Evolutionary conservation across 2,329 filamentous ascomycete genomes (phyloP).

Genomic region (Fusarium luffae): DNA sequence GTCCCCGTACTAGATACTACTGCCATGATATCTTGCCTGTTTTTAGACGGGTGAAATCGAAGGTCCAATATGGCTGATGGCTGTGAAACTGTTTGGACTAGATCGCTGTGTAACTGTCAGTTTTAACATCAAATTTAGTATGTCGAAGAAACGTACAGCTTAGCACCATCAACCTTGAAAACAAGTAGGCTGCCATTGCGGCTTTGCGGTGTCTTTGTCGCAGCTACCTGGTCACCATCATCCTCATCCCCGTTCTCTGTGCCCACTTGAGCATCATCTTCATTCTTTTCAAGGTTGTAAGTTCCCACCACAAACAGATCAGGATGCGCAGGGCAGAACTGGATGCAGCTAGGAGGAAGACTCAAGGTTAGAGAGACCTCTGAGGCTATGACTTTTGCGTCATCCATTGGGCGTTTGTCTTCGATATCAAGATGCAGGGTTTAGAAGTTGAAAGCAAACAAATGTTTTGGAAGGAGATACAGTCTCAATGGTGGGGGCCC

Average conservation of each 20-base stretch:
- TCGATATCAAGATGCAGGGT: slow-evolving; percentile 3
- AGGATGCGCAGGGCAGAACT: slow-evolving; percentile 72
- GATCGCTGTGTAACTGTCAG: slow-evolving; percentile 54
- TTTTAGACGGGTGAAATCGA: slow-evolving; percentile 73
- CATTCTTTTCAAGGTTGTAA: slow-evolving; percentile 75
- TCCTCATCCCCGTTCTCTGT: slow-evolving; percentile 34
- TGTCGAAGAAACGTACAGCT: slow-evolving; percentile 63
- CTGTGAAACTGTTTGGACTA: slow-evolving; percentile 69
- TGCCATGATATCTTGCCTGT: slow-evolving; percentile 67
- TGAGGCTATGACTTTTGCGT: slow-evolving; percentile 51
- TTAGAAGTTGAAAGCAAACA: slow-evolving; percentile 6
- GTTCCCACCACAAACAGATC: slow-evolving; percentile 83
- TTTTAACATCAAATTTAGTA: neutral
- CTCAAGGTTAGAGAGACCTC: slow-evolving; percentile 66
- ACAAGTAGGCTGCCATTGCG: slow-evolving; percentile 80
- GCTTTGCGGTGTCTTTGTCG: slow-evolving; percentile 61
- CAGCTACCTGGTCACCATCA: slow-evolving; percentile 36
- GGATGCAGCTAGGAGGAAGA: slow-evolving; percentile 80
- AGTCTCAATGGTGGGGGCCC: slow-evolving; percentile 32
- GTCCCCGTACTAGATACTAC: slow-evolving; percentile 82
- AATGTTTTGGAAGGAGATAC: slow-evolving; percentile 18
- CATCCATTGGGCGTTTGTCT: slow-evolving; percentile 36
- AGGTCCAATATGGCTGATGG: slow-evolving; percentile 85
- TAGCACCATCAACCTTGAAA: slow-evolving; percentile 64
- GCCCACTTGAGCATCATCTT: slow-evolving; percentile 47